Base-by-base conservation (phyloP, 208 protist genomes). In the Leishmania braziliensis region DNA sequence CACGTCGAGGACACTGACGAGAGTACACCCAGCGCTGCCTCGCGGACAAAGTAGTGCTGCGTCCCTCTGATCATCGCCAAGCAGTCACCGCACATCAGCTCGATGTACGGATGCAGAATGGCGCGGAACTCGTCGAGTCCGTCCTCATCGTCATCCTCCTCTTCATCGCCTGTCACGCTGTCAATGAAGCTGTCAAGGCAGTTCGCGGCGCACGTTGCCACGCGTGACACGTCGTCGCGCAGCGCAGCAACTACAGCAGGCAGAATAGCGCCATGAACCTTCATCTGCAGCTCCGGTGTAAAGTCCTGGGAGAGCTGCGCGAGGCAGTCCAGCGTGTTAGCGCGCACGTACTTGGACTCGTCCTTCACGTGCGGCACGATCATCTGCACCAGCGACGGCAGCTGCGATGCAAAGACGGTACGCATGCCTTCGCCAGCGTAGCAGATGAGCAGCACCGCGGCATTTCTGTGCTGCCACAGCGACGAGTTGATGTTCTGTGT, bases 131-230 rank as follows among this genome's bases (percentile, higher is more conserved):
- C 87, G 78, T 89, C 84, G 16, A 82, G 80, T 50, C 82, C 79
- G 53, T 82, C 72, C n/a, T 88, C 78, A 4, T 88, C 84, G 10
- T 91, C 85, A 23, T 95, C 91, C 3, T 91, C 93, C 16, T 77
- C 90, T 36, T 95, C 91, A 56, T 90, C 87, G 16, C 81, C 86
- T 16, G 74, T 83, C 56, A 88, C 85, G 48, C 74, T 77, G 76
- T 98, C 91, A 82, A 96, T 95, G 75, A 98, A 96, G 18, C 84
- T 86, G 77, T 95, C 90, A 6, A 96, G 51, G 81, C 87, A 91
- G 69, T 85, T 87, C 14, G 92, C 93, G 10, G 95, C 95, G 81
- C 86, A 85, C 43, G 89, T 86, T 26, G 89, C 88, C 39, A 97
- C 91, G 65, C 88, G 90, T 23, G 95, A 93, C 68, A 95, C 80